Conservation (phyloP, 1,139 yeast species). For the Saccharomycopsis hybrid region DNA sequence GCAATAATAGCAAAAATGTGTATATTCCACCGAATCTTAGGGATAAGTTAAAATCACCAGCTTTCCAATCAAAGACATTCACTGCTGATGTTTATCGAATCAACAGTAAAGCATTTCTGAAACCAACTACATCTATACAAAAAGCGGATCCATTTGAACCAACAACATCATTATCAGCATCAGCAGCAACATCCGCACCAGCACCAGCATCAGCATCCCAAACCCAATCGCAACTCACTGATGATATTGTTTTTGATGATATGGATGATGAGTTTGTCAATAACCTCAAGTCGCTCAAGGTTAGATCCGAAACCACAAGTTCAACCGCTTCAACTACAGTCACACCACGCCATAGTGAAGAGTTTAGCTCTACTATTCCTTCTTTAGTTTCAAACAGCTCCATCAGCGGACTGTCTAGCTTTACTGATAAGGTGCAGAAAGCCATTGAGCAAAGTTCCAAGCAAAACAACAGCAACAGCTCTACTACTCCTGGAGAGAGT, state of each 20-base stretch:
- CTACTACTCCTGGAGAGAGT: not conserved
- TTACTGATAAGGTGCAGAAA: not conserved
- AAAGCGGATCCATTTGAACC: not conserved
- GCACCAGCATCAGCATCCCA: not conserved
- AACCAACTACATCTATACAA: not conserved
- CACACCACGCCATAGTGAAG: not conserved
- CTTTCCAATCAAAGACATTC: slow-evolving; percentile 17
- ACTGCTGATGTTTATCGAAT: slow-evolving; percentile 17
- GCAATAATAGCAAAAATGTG: slow-evolving; percentile 22
- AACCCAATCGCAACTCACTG: slow-evolving; percentile 9
- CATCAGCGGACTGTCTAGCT: slow-evolving; percentile 1
- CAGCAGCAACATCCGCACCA: not conserved
- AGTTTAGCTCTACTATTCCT: not conserved
- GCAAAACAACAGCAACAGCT: not conserved
- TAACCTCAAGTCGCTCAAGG: slow-evolving; percentile 5
- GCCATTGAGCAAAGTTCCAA: not conserved
- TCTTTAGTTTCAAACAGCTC: slow-evolving; percentile 6
- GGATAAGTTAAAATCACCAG: slow-evolving; percentile 21
- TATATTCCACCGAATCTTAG: slow-evolving; percentile 70
- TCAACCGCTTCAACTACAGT: not conserved
- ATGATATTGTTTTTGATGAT: slow-evolving; percentile 12
- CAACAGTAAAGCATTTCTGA: not conserved
- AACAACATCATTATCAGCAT: not conserved
- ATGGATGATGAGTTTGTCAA: slow-evolving; percentile 3
- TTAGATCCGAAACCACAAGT: not conserved